A percentile compares a stretch with the other conserved stretches of the same genome.
Conservation (phyloP, 495 filamentous ascomycete species). For the Pseudoneurospora amorphoporcata region DNA sequence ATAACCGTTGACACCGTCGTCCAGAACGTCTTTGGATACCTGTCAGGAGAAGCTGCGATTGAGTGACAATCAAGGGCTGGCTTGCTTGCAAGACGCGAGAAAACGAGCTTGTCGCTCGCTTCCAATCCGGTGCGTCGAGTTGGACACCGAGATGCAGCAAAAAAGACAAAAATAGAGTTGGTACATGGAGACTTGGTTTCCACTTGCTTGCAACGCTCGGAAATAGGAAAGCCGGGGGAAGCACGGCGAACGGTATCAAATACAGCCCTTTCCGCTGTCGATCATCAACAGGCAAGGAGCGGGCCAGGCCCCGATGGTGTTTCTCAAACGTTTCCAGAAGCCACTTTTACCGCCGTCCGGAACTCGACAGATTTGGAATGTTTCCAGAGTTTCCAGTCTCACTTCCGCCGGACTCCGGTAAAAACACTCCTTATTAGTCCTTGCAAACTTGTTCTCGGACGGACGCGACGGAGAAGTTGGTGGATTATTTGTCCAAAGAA, state of each 20-base stretch:
- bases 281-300: neutral
- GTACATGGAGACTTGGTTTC: neutral
- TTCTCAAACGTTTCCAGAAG: neutral
- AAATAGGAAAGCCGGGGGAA: neutral
- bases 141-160: neutral
- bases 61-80: neutral
- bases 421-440: neutral
- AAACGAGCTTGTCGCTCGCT: neutral
- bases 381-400: neutral
- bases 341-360: neutral
- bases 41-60: neutral
- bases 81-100: neutral
- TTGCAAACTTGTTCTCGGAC: neutral
- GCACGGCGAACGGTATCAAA: neutral
- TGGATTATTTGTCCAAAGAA: neutral
- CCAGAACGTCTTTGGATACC: neutral
- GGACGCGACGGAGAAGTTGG: neutral
- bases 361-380: neutral
- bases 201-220: neutral
- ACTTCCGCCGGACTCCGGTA: neutral
- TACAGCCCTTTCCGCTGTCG: neutral
- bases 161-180: neutral
- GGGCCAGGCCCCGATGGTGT: neutral
- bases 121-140: neutral
- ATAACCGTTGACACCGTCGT: neutral